Base-by-base conservation (phyloP, 306 rosid species). In the Dryas drummondii region DNA sequence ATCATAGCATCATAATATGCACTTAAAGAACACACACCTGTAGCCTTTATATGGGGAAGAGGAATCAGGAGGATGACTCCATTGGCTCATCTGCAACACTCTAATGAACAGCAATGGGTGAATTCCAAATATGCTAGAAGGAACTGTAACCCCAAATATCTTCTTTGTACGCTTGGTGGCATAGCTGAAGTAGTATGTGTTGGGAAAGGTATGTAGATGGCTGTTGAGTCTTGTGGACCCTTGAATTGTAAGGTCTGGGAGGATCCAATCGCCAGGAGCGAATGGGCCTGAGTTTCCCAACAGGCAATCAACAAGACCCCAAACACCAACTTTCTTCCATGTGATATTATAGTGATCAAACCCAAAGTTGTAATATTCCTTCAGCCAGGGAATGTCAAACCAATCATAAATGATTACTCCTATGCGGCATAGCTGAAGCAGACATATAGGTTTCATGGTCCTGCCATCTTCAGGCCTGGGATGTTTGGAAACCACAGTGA, bases 241-340 rank as follows among this genome's bases (percentile, higher is more conserved):
- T 84, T 96, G 99, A 72, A 96, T 91, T 50, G 99, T 90, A 49
- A 96, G 98, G 87, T 96, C 98, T 0, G 99, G 98, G 32, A 96
- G 97, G 88, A 96, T 88, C 99, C 99, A 96, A 74, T 96, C 99
- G 3, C 88, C 93, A 9, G 98, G 85, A 54, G 99, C 88, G 73
- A 92, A 92, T 2, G 99, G 98, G 61, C 99, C 98, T 0, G 92
- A 61, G 82, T 89, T 84, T 40, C 99, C 99, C 74, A 89, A 67
- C 53, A 92, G 88, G 78, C 88, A 89, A 66, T 96, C 88, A 64
- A 86, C 73, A 71, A 96, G 93, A 66, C 97, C 99, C 91, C 89
- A 75, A 47, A 96, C 13, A 4, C 99, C 99, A 47, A 84, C 78
- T 79, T 85, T 92, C 79, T 70, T 89, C 98, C 99, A 86, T 3